Conservation (phyloP, 371 early-diverging fungal species). For the Mortierella sp. region DNA sequence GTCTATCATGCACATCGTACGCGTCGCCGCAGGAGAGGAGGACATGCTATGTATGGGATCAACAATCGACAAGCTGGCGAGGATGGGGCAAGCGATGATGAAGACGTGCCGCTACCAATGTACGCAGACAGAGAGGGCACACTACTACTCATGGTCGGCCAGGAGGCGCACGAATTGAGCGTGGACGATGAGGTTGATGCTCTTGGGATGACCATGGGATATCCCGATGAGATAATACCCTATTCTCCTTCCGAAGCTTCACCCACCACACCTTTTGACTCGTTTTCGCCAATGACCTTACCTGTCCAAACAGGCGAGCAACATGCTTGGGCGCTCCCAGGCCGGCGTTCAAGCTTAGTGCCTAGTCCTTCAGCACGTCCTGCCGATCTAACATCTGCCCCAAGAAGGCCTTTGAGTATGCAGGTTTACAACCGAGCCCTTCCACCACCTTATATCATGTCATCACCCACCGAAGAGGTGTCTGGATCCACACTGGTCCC, state of each 20-base stretch:
- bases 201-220: conserved; percentile 12
- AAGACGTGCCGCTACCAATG: conserved; percentile 26
- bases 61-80: neutral
- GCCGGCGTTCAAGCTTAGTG: neutral
- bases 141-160: conserved; percentile 34
- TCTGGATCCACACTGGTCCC: neutral
- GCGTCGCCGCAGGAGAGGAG: conserved; percentile 4
- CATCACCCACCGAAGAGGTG: neutral
- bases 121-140: conserved; percentile 36
- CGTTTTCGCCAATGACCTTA: neutral
- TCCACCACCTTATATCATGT: conserved; percentile 1
- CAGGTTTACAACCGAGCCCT: neutral
- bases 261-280: conserved; percentile 7
- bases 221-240: neutral
- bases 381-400: neutral
- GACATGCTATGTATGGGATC: conserved; percentile 6
- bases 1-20: neutral
- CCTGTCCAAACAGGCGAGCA: conserved; percentile 6
- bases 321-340: neutral
- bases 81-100: conserved; percentile 4
- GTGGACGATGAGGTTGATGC: conserved; percentile 14
- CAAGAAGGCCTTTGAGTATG: neutral
- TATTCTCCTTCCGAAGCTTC: conserved; percentile 15
- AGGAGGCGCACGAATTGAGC: conserved; percentile 19
- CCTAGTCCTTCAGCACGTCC: conserved; percentile 8